phyloP scores from a whole-genome alignment of 305 asterid species.

The Solanum hybrid region DNA sequence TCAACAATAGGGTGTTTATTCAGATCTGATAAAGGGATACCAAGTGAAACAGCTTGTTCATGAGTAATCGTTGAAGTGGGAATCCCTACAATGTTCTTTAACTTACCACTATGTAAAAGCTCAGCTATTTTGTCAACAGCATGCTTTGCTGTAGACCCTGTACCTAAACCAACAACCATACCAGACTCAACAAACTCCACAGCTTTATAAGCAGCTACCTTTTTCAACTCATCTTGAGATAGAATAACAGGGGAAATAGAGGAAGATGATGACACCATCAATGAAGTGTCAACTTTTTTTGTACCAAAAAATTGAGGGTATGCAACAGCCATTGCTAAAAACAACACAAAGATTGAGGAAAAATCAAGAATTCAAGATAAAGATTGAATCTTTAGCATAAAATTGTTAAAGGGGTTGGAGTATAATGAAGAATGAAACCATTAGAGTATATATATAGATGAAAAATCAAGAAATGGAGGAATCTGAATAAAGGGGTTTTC shows the following conservation, averaged over 20 bases:
- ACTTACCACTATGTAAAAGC: conserved; percentile 45
- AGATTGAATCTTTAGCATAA: neutral
- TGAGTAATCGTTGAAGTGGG: conserved; percentile 62
- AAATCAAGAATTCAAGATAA: neutral
- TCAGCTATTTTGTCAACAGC: conserved; percentile 69
- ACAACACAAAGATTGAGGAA: neutral
- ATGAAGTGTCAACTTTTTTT: conserved; percentile 26
- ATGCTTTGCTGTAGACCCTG: conserved; percentile 82
- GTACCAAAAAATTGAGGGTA: conserved; percentile 38
- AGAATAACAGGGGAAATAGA: conserved; percentile 26
- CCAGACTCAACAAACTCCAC: conserved; percentile 80
- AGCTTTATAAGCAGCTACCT: conserved; percentile 70
- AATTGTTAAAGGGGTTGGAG: neutral
- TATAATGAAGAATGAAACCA: neutral
- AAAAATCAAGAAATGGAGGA: neutral
- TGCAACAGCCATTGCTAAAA: conserved; percentile 57
- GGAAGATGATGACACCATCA: conserved; percentile 30
- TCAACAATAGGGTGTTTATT: conserved; percentile 57
- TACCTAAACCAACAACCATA: conserved; percentile 79
- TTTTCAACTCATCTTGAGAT: conserved; percentile 80
- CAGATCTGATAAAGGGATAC: conserved; percentile 76
- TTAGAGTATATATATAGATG: neutral
- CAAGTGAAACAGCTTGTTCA: conserved; percentile 52
- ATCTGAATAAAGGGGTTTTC: neutral
- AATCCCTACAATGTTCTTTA: conserved; percentile 60